Evolutionary conservation across 148 eudicot species (phyloP).

Genomic region (Silene conica): DNA sequence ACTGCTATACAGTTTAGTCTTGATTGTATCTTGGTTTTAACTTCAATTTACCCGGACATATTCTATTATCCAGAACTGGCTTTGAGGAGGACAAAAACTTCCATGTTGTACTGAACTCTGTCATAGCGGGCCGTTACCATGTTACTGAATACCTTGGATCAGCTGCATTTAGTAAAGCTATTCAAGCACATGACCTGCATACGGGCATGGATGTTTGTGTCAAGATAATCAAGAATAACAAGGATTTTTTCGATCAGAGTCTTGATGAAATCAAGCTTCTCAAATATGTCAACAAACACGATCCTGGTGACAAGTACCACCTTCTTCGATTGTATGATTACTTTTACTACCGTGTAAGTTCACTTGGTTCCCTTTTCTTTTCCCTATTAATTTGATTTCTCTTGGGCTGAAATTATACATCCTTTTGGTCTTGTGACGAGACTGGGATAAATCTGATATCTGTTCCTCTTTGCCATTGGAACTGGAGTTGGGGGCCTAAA

Average conservation of each 20-base stretch:
- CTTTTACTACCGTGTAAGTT: conserved; percentile 93
- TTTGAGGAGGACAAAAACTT: conserved; percentile 99
- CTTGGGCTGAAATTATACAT: not conserved
- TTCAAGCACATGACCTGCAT: conserved; percentile 98
- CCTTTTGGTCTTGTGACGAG: not conserved
- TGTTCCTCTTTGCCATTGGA: not conserved
- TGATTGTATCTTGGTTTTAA: conserved; percentile 15
- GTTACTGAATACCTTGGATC: conserved; percentile 99
- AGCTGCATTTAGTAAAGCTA: conserved; percentile 99
- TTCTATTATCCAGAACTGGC: conserved; percentile 58
- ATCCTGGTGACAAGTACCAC: conserved; percentile 93
- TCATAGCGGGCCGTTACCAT: conserved; percentile 96
- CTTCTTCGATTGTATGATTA: conserved; percentile 92
- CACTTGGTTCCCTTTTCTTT: conserved; percentile 4
- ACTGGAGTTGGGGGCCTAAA: not conserved
- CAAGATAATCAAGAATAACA: conserved; percentile 95
- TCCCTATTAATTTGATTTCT: not conserved
- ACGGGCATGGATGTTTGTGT: conserved; percentile 99
- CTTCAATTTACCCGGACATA: conserved; percentile 11
- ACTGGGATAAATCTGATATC: not conserved
- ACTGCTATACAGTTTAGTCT: conserved; percentile 1
- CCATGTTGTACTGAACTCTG: conserved; percentile 84
- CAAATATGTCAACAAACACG: conserved; percentile 88
- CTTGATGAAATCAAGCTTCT: conserved; percentile 99
- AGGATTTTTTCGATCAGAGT: conserved; percentile 99